Percentiles rank a stretch among this genome's conserved stretches.
These are phyloP conservation scores for Boletus reticulatus DNA, from an alignment of 768 basidiomycete genomes.

Conservation along the genomic window DNA sequence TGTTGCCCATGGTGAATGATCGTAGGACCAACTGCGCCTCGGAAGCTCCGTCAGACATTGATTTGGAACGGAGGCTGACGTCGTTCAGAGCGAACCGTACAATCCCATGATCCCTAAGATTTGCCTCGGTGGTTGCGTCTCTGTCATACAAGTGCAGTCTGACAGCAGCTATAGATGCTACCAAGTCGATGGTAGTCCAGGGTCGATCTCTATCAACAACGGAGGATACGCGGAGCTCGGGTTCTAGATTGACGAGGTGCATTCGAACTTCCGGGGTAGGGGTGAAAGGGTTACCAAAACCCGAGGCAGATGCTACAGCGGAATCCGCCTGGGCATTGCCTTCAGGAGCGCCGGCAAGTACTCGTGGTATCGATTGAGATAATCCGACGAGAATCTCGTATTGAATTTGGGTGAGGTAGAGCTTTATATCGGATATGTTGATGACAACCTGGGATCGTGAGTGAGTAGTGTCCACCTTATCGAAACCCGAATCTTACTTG, in stretches of 20 bases:
- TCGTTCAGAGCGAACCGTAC: constrained; percentile 81
- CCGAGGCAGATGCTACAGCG: constrained; percentile 16
- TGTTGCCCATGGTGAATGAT: constrained; percentile 92
- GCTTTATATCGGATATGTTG: constrained; percentile 77
- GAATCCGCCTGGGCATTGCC: constrained; percentile 33
- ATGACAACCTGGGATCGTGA: constrained; percentile 53
- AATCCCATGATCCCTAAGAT: constrained; percentile 77
- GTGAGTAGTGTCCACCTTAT: constrained; percentile 2
- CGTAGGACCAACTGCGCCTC: constrained; percentile 87
- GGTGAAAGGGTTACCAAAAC: neutral
- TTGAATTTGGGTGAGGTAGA: constrained; percentile 82
- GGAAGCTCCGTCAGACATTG: constrained; percentile 76
- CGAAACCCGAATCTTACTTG: constrained; percentile 49
- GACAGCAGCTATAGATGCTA: constrained; percentile 66
- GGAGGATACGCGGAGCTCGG: constrained; percentile 48
- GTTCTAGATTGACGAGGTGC: constrained; percentile 36
- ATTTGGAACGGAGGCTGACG: constrained; percentile 76
- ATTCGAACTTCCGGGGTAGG: constrained; percentile 1
- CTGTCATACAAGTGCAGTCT: constrained; percentile 85
- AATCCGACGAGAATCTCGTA: constrained; percentile 70
- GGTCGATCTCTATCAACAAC: constrained; percentile 27
- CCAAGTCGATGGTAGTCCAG: constrained; percentile 72
- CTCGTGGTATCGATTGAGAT: constrained; percentile 63
- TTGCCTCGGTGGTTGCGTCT: constrained; percentile 51
- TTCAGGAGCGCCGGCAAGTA: constrained; percentile 52